Evolutionary conservation across 495 filamentous ascomycete species (phyloP).

Genomic region (Rhypophila decipiens): DNA sequence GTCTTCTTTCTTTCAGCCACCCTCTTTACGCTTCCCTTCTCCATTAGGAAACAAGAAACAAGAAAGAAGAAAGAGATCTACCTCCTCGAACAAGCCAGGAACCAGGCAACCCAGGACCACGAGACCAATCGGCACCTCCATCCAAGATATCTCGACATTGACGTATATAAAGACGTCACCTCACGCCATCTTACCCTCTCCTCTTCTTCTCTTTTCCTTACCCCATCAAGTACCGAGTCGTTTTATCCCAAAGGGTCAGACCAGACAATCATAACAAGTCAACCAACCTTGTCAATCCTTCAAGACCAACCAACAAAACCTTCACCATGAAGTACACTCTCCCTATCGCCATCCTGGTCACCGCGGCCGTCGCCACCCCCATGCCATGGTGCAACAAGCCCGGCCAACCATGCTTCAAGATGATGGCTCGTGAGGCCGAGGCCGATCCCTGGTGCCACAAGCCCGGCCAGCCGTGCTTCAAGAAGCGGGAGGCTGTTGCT

Average conservation of each 20-base stretch:
- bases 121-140: too few relatives aligned
- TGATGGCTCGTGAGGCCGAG: too few relatives aligned
- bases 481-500: background rate
- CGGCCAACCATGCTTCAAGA: background rate
- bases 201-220: background rate
- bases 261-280: too few relatives aligned
- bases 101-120: too few relatives aligned
- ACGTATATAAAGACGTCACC: background rate
- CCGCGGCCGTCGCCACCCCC: background rate
- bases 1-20: too few relatives aligned
- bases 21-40: too few relatives aligned
- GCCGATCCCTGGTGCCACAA: background rate
- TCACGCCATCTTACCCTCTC: background rate
- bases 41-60: too few relatives aligned
- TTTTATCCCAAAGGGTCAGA: background rate
- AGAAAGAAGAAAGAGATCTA: too few relatives aligned
- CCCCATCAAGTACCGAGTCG: background rate
- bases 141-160: background rate
- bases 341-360: conserved; percentile 24
- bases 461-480: background rate
- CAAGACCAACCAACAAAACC: conserved; percentile 2
- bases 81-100: too few relatives aligned
- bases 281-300: background rate
- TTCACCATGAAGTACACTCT: conserved; percentile 34
- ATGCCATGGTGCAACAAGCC: background rate